Evolutionary conservation across 805 yeast species (phyloP), one percentile per base, ranked within the genome.

Genomic region (Candida ponderosae): DNA sequence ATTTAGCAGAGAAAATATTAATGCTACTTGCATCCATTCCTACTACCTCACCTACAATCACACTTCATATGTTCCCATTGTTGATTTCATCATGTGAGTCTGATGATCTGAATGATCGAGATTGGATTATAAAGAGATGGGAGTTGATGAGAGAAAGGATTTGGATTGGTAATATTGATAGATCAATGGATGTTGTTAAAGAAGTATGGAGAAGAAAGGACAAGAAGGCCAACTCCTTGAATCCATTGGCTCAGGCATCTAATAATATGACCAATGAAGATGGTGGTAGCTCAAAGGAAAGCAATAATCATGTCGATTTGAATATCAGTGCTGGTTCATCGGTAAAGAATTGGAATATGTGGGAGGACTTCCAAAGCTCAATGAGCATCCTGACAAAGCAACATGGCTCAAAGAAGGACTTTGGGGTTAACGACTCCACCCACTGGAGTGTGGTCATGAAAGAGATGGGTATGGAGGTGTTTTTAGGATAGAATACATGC

Each of bases 381-480:
- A 13, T 24, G n/a, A 24, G n/a, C 14, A 24, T 24, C 6, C 14
- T 24, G 13, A 24, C 28, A 6, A 24, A 24, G 11, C 28, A 24
- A 4, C 11, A 24, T 24, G n/a, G 28, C 3, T 24, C 28, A 6
- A 15, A 29, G 14, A 17, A 60, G 13, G 66, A 62, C 26, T 63
- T 62, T 27, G 70, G 71, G 2, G 62, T 76, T 31, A 60, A 62
- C 33, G 66, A 74, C 23, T 65, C 72, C 59, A 57, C 76, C 6
- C 85, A 80, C 53, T 80, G 87, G 87, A 72, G 76, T 39, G 60
- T 73, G 0, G 76, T 80, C 14, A 80, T 80, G 85, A 70, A 72
- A 46, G 85, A 80, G 44, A 79, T 87, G 86, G 77, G 78, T 1
- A 78, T 86, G 84, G 86, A 80, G 51, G 80, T 80, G 9, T 53